These are phyloP conservation scores for Otatea glauca DNA, from an alignment of 176 grass and related monocot species.

Conservation along the genomic window DNA sequence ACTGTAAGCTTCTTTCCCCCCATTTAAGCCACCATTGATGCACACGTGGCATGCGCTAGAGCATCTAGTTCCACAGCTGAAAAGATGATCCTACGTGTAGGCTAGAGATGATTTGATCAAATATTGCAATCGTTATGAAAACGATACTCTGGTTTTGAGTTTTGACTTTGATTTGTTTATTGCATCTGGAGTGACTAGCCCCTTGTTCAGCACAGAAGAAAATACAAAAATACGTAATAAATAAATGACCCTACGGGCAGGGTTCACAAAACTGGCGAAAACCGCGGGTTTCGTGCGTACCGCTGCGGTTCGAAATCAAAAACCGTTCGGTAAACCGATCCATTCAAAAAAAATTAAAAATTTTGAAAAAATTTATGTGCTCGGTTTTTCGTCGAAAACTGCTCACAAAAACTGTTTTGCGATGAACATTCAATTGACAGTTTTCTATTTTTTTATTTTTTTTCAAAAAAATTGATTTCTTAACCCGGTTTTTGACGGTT, in stretches of 20 bases:
- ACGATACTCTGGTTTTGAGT: constrained; percentile 1
- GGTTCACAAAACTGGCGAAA: too few relatives aligned
- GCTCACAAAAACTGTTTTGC: too few relatives aligned
- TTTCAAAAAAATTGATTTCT: too few relatives aligned
- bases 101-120: not conserved
- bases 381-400: too few relatives aligned
- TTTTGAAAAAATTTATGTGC: too few relatives aligned
- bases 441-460: too few relatives aligned
- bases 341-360: too few relatives aligned
- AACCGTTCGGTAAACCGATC: too few relatives aligned
- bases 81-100: not conserved
- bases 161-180: constrained; percentile 19
- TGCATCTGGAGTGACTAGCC: not conserved
- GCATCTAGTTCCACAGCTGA: not conserved
- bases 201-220: not conserved
- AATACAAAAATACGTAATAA: not conserved
- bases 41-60: not conserved
- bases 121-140: not conserved
- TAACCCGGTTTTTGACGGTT: too few relatives aligned
- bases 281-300: too few relatives aligned
- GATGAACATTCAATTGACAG: too few relatives aligned
- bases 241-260: not conserved
- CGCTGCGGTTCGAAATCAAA: too few relatives aligned
- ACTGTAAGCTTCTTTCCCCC: not conserved
- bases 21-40: not conserved